Percentiles rank a stretch among this genome's conserved stretches.
Conservation (phyloP, 2,329 filamentous ascomycete genomes). For the Neophaeococcomyces aloes region DNA sequence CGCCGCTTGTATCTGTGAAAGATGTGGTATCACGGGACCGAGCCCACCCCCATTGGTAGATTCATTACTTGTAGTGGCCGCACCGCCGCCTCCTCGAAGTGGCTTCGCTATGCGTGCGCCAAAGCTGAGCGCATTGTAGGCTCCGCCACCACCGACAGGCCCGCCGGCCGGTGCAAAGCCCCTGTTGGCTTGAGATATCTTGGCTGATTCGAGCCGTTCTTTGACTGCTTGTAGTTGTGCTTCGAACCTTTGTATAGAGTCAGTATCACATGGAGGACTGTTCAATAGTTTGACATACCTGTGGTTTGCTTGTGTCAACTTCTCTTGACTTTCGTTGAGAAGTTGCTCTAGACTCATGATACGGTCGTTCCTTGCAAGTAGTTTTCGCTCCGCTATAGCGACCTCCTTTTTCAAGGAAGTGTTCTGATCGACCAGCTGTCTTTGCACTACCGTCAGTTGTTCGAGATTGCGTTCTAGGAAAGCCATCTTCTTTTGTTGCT, state of each 20-base stretch:
- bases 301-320: conserved; percentile 92
- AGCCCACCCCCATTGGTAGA: conserved; percentile 26
- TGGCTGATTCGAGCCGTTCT: conserved; percentile 91
- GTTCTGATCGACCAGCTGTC: conserved; percentile 97
- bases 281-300: conserved; percentile 32
- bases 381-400: conserved; percentile 92
- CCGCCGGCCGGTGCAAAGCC: conserved; percentile 47
- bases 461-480: conserved; percentile 97
- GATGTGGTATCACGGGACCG: conserved; percentile 26
- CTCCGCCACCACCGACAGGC: conserved; percentile 56
- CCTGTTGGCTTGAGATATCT: conserved; percentile 81
- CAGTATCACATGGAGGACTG: conserved; percentile 6
- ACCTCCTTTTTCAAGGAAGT: conserved; percentile 97
- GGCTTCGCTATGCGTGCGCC: conserved; percentile 54
- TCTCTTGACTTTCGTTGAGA: conserved; percentile 95
- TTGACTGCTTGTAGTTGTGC: conserved; percentile 94
- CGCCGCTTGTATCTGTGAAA: conserved; percentile 54
- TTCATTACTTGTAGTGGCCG: conserved; percentile 10
- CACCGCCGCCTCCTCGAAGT: conserved; percentile 45
- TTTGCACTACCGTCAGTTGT: conserved; percentile 92
- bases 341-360: conserved; percentile 88
- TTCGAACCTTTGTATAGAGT: conserved; percentile 61
- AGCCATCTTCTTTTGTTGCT: conserved; percentile 99
- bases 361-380: conserved; percentile 91
- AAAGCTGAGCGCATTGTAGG: conserved; percentile 45